These are phyloP conservation scores for Cutaneotrichosporon sp. DNA, from an alignment of 1,284 basidiomycete species.

Conservation along the genomic window DNA sequence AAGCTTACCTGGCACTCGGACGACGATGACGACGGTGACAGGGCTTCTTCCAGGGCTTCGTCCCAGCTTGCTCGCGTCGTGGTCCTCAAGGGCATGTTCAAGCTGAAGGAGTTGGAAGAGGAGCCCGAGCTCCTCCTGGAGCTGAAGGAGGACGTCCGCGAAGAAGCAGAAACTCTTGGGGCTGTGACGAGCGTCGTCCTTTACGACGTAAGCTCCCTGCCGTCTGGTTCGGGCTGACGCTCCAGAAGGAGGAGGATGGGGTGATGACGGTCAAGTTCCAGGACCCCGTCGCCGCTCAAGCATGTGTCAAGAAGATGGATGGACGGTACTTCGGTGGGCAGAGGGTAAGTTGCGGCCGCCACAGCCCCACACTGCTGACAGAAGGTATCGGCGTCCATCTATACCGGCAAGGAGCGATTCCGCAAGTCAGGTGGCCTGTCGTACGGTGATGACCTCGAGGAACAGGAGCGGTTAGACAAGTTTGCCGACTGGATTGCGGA, in stretches of 20 bases:
- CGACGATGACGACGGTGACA: slow-evolving; percentile 40
- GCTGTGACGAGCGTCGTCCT: slow-evolving; percentile 95
- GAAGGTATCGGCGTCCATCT: slow-evolving; percentile 75
- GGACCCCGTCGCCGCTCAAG: slow-evolving; percentile 80
- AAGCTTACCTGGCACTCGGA: slow-evolving; percentile 52
- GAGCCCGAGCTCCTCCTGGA: slow-evolving; percentile 78
- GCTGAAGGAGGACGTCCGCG: slow-evolving; percentile 30
- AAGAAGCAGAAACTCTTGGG: slow-evolving; percentile 84
- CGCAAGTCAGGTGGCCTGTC: slow-evolving; percentile 63
- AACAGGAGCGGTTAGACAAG: slow-evolving; percentile 79
- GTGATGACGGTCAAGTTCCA: slow-evolving; percentile 96
- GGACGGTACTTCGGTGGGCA: slow-evolving; percentile 89
- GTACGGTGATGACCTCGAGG: slow-evolving; percentile 58
- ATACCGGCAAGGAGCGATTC: slow-evolving; percentile 78
- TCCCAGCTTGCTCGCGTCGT: slow-evolving; percentile 63
- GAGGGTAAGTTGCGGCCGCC: slow-evolving; percentile 27
- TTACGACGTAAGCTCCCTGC: slow-evolving; percentile 84
- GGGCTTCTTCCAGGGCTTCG: background rate
- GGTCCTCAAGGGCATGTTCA: slow-evolving; percentile 95
- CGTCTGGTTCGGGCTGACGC: slow-evolving; percentile 7
- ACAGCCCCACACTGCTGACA: background rate
- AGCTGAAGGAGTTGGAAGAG: slow-evolving; percentile 78
- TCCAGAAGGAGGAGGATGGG: slow-evolving; percentile 86
- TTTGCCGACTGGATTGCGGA: slow-evolving; percentile 79
- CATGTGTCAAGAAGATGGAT: slow-evolving; percentile 94